A percentile compares a stretch with the other conserved stretches of the same genome.
phyloP scores from a whole-genome alignment of 129 eudicot genomes.

The Mikania micrantha region DNA sequence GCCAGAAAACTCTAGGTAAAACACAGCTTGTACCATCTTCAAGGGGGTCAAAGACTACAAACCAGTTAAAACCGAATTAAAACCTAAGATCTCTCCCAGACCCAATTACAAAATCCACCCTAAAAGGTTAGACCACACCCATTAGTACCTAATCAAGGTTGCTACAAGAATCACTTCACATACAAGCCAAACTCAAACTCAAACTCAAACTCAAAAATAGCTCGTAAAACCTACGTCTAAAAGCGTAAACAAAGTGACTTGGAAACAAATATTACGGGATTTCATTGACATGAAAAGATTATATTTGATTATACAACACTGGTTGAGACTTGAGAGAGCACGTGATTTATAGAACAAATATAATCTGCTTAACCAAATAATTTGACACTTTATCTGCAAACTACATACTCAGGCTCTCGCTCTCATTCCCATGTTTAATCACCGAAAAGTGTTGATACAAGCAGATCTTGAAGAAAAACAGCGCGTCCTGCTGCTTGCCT shows the following conservation, averaged over 20 bases:
- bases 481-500: constrained; percentile 72
- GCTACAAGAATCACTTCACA: neutral
- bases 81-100: too few relatives aligned
- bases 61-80: too few relatives aligned
- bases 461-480: constrained; percentile 78
- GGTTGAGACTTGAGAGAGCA: constrained; percentile 12
- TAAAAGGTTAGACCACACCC: too few relatives aligned
- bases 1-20: too few relatives aligned
- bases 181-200: neutral
- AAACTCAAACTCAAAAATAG: neutral
- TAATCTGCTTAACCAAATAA: constrained; percentile 3
- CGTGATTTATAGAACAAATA: neutral
- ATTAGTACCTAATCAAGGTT: too few relatives aligned
- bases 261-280: constrained; percentile 15
- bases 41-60: too few relatives aligned
- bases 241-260: neutral
- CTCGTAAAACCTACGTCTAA: neutral
- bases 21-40: too few relatives aligned
- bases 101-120: too few relatives aligned
- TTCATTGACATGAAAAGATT: constrained; percentile 16
- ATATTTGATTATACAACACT: constrained; percentile 21
- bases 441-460: constrained; percentile 57
- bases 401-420: constrained; percentile 26
- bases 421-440: constrained; percentile 32
- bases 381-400: constrained; percentile 16